phyloP scores from a whole-genome alignment of 176 grass and related monocot species.

The Alloteropsis semialata region DNA sequence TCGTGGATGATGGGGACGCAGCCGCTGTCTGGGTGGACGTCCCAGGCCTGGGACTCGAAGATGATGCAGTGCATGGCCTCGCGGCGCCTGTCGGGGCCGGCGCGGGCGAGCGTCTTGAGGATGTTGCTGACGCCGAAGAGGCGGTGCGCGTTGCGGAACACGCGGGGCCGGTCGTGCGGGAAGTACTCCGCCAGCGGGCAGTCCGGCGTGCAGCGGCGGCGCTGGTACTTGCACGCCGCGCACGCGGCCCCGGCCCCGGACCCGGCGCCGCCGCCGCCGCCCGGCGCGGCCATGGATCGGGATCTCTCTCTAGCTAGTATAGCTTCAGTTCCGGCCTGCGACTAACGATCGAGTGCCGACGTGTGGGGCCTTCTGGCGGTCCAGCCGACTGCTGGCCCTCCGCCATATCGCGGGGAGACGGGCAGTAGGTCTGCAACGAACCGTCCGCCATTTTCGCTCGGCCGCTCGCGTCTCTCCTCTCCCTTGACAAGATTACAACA shows the following conservation, averaged over 20 bases:
- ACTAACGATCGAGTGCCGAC: too few relatives aligned
- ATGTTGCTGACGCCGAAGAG: slow-evolving; percentile 50
- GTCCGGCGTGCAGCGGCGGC: slow-evolving; percentile 14
- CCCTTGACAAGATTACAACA: too few relatives aligned
- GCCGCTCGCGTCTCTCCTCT: too few relatives aligned
- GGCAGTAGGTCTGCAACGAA: too few relatives aligned
- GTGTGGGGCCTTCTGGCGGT: too few relatives aligned
- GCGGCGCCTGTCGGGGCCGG: not conserved
- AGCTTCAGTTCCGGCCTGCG: too few relatives aligned
- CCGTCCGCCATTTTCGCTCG: too few relatives aligned
- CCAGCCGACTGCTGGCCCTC: too few relatives aligned
- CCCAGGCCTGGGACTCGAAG: slow-evolving; percentile 27
- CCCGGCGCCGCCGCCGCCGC: not conserved
- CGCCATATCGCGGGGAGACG: too few relatives aligned
- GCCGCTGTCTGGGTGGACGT: slow-evolving; percentile 5
- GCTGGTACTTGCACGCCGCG: slow-evolving; percentile 38
- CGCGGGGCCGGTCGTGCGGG: slow-evolving; percentile 4
- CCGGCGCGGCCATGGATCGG: not conserved
- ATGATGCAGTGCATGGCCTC: slow-evolving; percentile 29
- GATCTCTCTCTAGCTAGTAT: not conserved
- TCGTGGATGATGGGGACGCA: slow-evolving; percentile 4
- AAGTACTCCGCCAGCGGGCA: slow-evolving; percentile 32
- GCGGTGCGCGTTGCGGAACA: slow-evolving; percentile 31
- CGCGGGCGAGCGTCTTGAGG: slow-evolving; percentile 10
- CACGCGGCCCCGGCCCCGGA: not conserved